Percentiles rank a stretch among this genome's conserved stretches.
Evolutionary conservation across 2,329 filamentous ascomycete species (phyloP).

Genomic region (Alternaria sp.): DNA sequence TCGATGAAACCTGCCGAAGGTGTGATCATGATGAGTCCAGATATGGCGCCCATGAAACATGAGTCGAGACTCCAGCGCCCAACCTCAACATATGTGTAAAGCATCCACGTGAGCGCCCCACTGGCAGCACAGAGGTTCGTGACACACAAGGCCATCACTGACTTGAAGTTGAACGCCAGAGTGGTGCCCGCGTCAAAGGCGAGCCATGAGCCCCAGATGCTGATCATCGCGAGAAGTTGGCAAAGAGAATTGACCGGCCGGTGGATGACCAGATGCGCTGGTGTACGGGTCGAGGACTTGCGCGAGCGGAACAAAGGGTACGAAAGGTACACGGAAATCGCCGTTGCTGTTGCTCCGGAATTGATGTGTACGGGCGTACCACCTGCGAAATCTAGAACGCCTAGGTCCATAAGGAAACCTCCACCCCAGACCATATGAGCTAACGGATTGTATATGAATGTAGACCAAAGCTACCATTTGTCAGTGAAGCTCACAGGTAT

Average conservation of each 20-base stretch:
- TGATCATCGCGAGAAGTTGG: constrained; percentile 57
- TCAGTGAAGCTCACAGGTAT: background rate
- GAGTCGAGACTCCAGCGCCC: constrained; percentile 57
- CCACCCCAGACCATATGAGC: constrained; percentile 59
- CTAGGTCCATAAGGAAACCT: constrained; percentile 52
- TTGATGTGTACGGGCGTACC: constrained; percentile 49
- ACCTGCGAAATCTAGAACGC: constrained; percentile 57
- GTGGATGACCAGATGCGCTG: constrained; percentile 56
- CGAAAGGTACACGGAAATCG: constrained; percentile 58
- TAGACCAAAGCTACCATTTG: constrained; percentile 53
- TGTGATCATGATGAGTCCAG: constrained; percentile 61
- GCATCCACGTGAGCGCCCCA: constrained; percentile 56
- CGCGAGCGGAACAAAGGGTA: constrained; percentile 58
- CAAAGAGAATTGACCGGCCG: constrained; percentile 57
- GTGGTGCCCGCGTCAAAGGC: constrained; percentile 60
- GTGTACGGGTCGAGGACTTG: constrained; percentile 53
- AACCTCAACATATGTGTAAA: constrained; percentile 50
- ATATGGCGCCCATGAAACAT: constrained; percentile 61
- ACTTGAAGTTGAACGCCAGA: constrained; percentile 57
- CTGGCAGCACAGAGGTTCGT: constrained; percentile 58
- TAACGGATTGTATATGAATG: constrained; percentile 56
- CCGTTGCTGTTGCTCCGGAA: constrained; percentile 52
- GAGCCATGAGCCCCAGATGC: constrained; percentile 60
- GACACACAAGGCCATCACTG: constrained; percentile 57
- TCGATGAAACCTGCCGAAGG: constrained; percentile 59